A percentile compares a stretch with the other conserved stretches of the same genome.
Evolutionary conservation across 1,284 basidiomycete genomes (phyloP).

Genomic region (Tilletia caries): DNA sequence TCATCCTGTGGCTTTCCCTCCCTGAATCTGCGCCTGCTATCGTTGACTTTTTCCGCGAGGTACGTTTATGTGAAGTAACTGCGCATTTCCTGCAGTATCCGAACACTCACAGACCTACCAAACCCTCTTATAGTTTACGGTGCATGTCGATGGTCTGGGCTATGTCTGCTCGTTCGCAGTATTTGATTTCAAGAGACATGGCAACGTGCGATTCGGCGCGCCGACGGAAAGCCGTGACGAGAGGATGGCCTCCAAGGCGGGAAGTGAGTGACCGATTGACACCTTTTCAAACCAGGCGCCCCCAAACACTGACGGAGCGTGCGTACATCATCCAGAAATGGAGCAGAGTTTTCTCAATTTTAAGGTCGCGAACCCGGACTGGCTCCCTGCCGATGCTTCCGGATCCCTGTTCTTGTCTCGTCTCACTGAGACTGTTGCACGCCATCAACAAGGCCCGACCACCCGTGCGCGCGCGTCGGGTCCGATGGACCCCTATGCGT

Average conservation of each 20-base stretch:
- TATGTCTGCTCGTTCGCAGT: conserved; percentile 98
- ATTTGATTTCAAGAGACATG: conserved; percentile 87
- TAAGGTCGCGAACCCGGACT: conserved; percentile 84
- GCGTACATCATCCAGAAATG: conserved; percentile 63
- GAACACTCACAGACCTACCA: too few relatives aligned
- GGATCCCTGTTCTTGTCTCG: conserved; percentile 79
- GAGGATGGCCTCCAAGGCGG: conserved; percentile 75
- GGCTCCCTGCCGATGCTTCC: conserved; percentile 81
- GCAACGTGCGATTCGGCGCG: conserved; percentile 65
- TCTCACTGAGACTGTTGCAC: conserved; percentile 65
- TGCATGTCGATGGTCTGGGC: conserved; percentile 91
- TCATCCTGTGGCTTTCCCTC: conserved; percentile 86
- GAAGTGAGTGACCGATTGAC: conserved; percentile 56
- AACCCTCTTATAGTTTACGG: conserved; percentile 66
- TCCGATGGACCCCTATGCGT: neutral
- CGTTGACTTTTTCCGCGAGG: conserved; percentile 47
- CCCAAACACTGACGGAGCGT: neutral
- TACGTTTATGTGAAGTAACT: conserved; percentile 10
- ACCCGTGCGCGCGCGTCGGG: conserved; percentile 7
- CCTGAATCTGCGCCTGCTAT: conserved; percentile 71
- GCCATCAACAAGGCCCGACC: conserved; percentile 9
- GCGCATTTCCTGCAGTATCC: neutral
- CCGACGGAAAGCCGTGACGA: conserved; percentile 67
- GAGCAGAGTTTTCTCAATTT: conserved; percentile 96
- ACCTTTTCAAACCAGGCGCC: too few relatives aligned